phyloP scores from a whole-genome alignment of 129 eudicot genomes.

The Flaveria robusta region DNA sequence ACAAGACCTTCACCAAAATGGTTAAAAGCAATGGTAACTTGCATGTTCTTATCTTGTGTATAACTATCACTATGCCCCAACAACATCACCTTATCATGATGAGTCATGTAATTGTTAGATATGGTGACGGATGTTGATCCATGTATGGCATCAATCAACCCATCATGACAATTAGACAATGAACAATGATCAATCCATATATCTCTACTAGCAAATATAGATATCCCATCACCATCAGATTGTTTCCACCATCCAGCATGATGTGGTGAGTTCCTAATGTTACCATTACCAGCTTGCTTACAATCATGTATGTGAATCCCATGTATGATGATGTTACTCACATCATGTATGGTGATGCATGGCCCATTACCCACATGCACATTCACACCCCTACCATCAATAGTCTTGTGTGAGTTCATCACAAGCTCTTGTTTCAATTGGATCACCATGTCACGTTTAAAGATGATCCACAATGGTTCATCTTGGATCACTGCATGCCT shows the following conservation, averaged over 20 bases:
- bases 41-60: slow-evolving; percentile 70
- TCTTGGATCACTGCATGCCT: slow-evolving; percentile 79
- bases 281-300: slow-evolving; percentile 58
- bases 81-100: slow-evolving; percentile 89
- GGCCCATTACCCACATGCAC: slow-evolving; percentile 90
- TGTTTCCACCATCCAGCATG: slow-evolving; percentile 80
- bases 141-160: slow-evolving; percentile 77
- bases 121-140: slow-evolving; percentile 88
- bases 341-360: slow-evolving; percentile 79
- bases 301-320: slow-evolving; percentile 87
- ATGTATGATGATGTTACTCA: slow-evolving; percentile 73
- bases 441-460: slow-evolving; percentile 77
- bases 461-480: slow-evolving; percentile 85
- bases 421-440: slow-evolving; percentile 64
- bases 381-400: slow-evolving; percentile 89
- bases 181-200: slow-evolving; percentile 92
- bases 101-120: slow-evolving; percentile 83
- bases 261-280: slow-evolving; percentile 62
- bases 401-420: slow-evolving; percentile 79
- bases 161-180: slow-evolving; percentile 75
- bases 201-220: slow-evolving; percentile 51
- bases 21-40: slow-evolving; percentile 77
- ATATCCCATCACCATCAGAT: slow-evolving; percentile 82
- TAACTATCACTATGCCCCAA: slow-evolving; percentile 79
- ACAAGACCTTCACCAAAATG: slow-evolving; percentile 88